Evolutionary conservation across 768 basidiomycete genomes (phyloP).

Genomic region (Leccinum obscurum): DNA sequence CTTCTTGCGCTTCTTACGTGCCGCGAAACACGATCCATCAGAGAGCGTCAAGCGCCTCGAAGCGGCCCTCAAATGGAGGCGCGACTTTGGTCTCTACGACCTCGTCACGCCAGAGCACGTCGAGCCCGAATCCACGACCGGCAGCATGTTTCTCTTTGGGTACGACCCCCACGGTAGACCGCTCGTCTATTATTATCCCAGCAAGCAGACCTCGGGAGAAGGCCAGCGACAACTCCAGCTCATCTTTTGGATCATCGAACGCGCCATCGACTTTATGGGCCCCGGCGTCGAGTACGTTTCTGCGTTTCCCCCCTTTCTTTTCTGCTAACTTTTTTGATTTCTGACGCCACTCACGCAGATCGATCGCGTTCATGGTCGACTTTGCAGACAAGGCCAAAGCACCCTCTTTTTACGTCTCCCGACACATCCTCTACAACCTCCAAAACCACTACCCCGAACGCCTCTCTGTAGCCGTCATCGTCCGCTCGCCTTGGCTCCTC

Average conservation of each 20-base stretch:
- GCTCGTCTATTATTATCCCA: constrained; percentile 64
- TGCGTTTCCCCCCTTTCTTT: not conserved
- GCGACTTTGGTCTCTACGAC: constrained; percentile 75
- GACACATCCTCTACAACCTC: constrained; percentile 57
- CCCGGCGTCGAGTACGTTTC: constrained; percentile 19
- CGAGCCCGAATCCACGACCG: constrained; percentile 79
- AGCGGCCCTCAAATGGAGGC: constrained; percentile 73
- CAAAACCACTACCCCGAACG: not conserved
- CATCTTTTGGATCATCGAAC: constrained; percentile 54
- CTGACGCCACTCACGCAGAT: not conserved
- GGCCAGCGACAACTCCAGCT: constrained; percentile 57
- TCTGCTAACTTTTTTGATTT: not conserved
- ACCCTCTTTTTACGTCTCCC: constrained; percentile 41
- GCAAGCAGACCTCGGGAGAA: constrained; percentile 78
- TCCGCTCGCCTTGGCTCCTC: constrained; percentile 78
- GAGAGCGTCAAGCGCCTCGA: constrained; percentile 66
- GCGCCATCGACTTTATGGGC: constrained; percentile 72
- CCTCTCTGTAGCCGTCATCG: constrained; percentile 42
- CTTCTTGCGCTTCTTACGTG: constrained; percentile 74
- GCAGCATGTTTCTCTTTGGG: constrained; percentile 79
- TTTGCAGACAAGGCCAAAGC: constrained; percentile 71
- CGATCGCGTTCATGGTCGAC: constrained; percentile 61
- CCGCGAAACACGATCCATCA: constrained; percentile 67
- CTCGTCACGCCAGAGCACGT: constrained; percentile 58
- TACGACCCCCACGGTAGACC: constrained; percentile 69